Conservation (phyloP, 345 rosid species). For the Camelina laxa region DNA sequence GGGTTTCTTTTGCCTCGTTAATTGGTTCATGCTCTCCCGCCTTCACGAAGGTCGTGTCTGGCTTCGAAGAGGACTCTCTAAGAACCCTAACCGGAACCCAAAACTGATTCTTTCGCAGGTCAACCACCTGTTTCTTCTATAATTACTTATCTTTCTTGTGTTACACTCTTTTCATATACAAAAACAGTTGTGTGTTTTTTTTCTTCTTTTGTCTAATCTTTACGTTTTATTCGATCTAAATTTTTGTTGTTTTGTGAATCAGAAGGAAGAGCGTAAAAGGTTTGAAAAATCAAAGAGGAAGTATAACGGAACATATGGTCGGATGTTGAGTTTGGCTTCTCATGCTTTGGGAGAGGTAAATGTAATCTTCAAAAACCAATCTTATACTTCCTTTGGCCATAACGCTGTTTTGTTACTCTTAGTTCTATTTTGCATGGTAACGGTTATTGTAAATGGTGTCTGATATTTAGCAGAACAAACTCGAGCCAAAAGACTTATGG, state of each 20-base stretch:
- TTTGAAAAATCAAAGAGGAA: constrained; percentile 49
- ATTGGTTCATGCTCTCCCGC: constrained; percentile 69
- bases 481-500: constrained; percentile 95
- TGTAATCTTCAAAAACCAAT: background rate
- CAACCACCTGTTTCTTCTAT: constrained; percentile 9
- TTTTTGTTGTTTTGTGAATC: constrained; percentile 3
- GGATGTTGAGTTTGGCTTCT: constrained; percentile 87
- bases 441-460: constrained; percentile 3
- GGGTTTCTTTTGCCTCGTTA: constrained; percentile 61
- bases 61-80: constrained; percentile 37
- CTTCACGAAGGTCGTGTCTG: constrained; percentile 57
- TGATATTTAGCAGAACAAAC: constrained; percentile 65
- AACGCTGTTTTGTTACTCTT: background rate
- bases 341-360: constrained; percentile 84
- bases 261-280: constrained; percentile 50
- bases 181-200: background rate
- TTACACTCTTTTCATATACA: background rate
- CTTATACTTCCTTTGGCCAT: background rate
- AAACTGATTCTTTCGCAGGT: constrained; percentile 49
- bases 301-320: constrained; percentile 60
- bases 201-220: background rate
- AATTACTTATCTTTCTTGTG: constrained; percentile 1
- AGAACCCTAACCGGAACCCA: constrained; percentile 19
- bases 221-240: background rate
- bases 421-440: background rate